Base-by-base conservation (phyloP, 1,284 basidiomycete species). In the Moesziomyces globuligerus region DNA sequence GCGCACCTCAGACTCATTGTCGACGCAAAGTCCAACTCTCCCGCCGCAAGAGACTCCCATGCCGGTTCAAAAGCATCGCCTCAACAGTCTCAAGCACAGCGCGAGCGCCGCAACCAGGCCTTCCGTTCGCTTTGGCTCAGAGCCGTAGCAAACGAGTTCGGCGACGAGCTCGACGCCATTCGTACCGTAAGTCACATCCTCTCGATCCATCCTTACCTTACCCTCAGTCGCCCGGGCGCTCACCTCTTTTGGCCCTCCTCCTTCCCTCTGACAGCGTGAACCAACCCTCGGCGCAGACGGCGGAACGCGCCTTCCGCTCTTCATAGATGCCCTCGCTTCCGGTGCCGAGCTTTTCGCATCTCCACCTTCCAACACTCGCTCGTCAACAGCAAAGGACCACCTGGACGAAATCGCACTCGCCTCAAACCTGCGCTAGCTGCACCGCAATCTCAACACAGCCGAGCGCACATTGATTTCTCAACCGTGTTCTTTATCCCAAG, bases 101-200 rank as follows among this genome's bases (percentile, higher is more conserved):
- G 44, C 18, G 56, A 59, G 18, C 56, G 48, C 29, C 60, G 56
- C 17, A 56, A 52, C 36, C 54, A 60, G 23, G 57, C 73, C 18
- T 77, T 75, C 54, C 64, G 59, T 11, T 47, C 66, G 0, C 54
- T 77, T 5, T 77, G 71, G 68, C 74, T 77, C 61, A 70, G 69
- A 48, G 39, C 66, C 0, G 53, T 77, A n/a, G 74, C 75, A 20
- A 67, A 77, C 21, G 70, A 73, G 21, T 77, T 77, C 45, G 75
- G 65, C 10, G 67, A 71, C 25, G 73, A 77, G 24, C 62, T 77
- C 23, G 75, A 77, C 25, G 42, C 67, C 1, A 58, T 77, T 37
- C 70, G 75, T 15, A 72, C 46, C 7, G 66, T 69, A 45, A 50
- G 66, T 58, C 7, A 26, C 25, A 13, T 17, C 32, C 4, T 17